Percentiles rank a stretch among this genome's conserved stretches.
These are phyloP conservation scores for Pisolithus microcarpus DNA, from an alignment of 768 basidiomycete genomes.

Conservation along the genomic window DNA sequence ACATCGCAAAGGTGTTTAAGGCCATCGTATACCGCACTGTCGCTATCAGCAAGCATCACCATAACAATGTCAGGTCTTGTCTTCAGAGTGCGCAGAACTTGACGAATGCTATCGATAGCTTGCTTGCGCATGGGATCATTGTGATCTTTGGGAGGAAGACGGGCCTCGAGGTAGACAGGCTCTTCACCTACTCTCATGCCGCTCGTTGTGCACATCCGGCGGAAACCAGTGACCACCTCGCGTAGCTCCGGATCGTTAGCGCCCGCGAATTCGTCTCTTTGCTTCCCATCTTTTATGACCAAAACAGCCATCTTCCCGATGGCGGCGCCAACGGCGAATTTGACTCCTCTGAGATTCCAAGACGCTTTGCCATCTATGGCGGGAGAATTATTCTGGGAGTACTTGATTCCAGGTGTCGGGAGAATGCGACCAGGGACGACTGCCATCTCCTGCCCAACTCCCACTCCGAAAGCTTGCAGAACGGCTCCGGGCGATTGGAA, in stretches of 20 bases:
- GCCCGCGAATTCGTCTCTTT: slow-evolving; percentile 52
- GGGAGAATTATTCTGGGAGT: slow-evolving; percentile 23
- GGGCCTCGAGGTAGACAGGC: slow-evolving; percentile 28
- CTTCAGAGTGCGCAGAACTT: slow-evolving; percentile 29
- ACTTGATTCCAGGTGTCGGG: slow-evolving; percentile 36
- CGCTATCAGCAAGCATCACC: slow-evolving; percentile 41
- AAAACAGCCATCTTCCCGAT: slow-evolving; percentile 64
- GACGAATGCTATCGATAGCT: slow-evolving; percentile 43
- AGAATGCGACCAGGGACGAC: slow-evolving; percentile 50
- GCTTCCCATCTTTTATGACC: slow-evolving; percentile 52
- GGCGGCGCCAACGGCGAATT: slow-evolving; percentile 50
- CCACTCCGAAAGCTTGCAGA: slow-evolving; percentile 39
- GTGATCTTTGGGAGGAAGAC: slow-evolving; percentile 44
- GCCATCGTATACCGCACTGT: slow-evolving; percentile 44
- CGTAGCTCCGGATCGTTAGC: slow-evolving; percentile 48
- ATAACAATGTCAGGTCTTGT: slow-evolving; percentile 39
- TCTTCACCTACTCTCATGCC: slow-evolving; percentile 49
- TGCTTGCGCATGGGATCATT: slow-evolving; percentile 47
- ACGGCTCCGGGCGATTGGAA: slow-evolving; percentile 28
- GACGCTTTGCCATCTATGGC: slow-evolving; percentile 40
- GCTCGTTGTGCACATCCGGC: slow-evolving; percentile 51
- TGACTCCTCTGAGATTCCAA: slow-evolving; percentile 50
- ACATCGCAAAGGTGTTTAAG: slow-evolving; percentile 48
- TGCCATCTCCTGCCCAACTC: slow-evolving; percentile 42
- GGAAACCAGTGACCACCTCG: slow-evolving; percentile 44